Evolutionary conservation across 768 basidiomycete species (phyloP).

Genomic region (Boletellus sp.): DNA sequence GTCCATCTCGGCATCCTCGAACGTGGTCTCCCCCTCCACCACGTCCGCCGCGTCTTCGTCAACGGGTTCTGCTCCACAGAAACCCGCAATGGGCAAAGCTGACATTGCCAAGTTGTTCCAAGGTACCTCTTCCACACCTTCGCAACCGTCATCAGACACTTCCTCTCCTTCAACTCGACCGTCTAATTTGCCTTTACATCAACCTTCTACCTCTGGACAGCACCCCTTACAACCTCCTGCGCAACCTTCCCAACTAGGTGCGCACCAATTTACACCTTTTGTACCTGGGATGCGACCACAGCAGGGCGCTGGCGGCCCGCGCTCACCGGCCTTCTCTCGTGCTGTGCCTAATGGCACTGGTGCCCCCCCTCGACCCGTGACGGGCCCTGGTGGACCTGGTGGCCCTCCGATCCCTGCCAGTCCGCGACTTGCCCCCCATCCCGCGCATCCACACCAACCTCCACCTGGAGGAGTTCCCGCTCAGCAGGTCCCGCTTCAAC

Average conservation of each 20-base stretch:
- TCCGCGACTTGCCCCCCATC: slow-evolving; percentile 60
- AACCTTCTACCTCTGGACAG: slow-evolving; percentile 35
- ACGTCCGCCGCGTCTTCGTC: slow-evolving; percentile 33
- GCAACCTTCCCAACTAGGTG: slow-evolving; percentile 40
- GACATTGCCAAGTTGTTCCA: slow-evolving; percentile 44
- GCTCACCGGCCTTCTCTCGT: slow-evolving; percentile 65
- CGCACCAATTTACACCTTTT: slow-evolving; percentile 45
- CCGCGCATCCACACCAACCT: slow-evolving; percentile 44
- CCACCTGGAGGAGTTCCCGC: slow-evolving; percentile 53
- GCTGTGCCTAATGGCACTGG: slow-evolving; percentile 59
- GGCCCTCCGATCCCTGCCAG: slow-evolving; percentile 54
- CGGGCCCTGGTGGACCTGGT: slow-evolving; percentile 47
- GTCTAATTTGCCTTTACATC: slow-evolving; percentile 49
- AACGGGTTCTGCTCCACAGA: slow-evolving; percentile 31
- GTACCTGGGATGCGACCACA: slow-evolving; percentile 48
- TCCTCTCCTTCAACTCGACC: slow-evolving; percentile 57
- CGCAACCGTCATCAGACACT: slow-evolving; percentile 50
- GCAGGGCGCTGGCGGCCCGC: slow-evolving; percentile 49
- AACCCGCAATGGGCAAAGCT: slow-evolving; percentile 32
- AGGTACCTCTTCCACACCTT: slow-evolving; percentile 34
- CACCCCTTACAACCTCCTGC: slow-evolving; percentile 37
- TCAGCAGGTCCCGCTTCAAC: slow-evolving; percentile 38
- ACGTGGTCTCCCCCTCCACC: slow-evolving; percentile 30
- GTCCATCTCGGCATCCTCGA: slow-evolving; percentile 23
- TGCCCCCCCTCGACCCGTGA: slow-evolving; percentile 44